Percentiles rank a stretch among this genome's conserved stretches.
phyloP scores from a whole-genome alignment of 176 grass and related monocot genomes.

The Cocos nucifera region DNA sequence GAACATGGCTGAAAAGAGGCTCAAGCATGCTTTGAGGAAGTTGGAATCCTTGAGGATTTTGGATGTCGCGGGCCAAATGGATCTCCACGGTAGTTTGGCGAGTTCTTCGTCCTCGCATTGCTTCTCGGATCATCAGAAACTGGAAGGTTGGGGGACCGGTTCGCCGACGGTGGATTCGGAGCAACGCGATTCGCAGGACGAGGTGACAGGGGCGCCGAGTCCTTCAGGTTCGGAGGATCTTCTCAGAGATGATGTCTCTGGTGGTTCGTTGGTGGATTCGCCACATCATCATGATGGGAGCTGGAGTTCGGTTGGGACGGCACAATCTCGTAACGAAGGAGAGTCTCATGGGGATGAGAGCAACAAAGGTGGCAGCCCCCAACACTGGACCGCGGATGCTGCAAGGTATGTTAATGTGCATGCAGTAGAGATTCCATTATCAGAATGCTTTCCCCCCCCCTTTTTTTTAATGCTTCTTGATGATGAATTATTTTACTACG shows the following conservation, averaged over 20 bases:
- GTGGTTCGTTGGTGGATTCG: slow-evolving; percentile 37
- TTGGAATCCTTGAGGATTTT: slow-evolving; percentile 64
- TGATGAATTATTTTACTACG: too few species aligned
- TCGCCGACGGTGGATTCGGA: slow-evolving; percentile 27
- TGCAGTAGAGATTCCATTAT: too few species aligned
- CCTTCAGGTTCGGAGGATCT: too few species aligned
- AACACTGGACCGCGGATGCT: slow-evolving; percentile 12
- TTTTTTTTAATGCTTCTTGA: too few species aligned
- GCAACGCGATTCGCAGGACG: background rate
- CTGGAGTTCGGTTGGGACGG: slow-evolving; percentile 44
- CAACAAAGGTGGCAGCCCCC: slow-evolving; percentile 19
- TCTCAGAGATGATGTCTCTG: background rate
- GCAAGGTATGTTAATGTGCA: slow-evolving; percentile 6
- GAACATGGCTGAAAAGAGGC: slow-evolving; percentile 69
- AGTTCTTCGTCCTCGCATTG: too few species aligned
- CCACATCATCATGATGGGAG: slow-evolving; percentile 43
- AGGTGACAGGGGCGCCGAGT: slow-evolving; percentile 16
- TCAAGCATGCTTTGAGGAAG: slow-evolving; percentile 66
- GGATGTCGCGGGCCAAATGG: slow-evolving; percentile 1
- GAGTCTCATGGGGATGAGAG: slow-evolving; percentile 8
- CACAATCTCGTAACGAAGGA: slow-evolving; percentile 24
- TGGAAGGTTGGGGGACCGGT: background rate
- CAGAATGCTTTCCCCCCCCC: too few species aligned
- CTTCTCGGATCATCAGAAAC: too few species aligned
- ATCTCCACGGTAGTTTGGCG: too few species aligned